Percentiles rank a stretch among this genome's conserved stretches.
Evolutionary conservation across 306 rosid genomes (phyloP).

Genomic region (Luffa aegyptiaca): DNA sequence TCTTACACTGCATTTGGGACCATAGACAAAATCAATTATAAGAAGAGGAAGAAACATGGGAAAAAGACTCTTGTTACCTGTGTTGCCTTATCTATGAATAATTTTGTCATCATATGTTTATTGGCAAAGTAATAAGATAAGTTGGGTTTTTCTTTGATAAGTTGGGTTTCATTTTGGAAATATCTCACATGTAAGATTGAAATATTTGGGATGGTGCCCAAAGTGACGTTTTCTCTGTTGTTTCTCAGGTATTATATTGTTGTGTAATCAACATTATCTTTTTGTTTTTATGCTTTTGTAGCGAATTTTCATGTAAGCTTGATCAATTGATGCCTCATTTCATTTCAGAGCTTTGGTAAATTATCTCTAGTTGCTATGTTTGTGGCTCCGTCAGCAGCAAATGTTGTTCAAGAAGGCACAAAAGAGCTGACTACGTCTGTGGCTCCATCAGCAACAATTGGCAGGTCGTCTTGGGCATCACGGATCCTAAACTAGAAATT

Average conservation of each 20-base stretch:
- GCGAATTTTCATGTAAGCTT: background rate
- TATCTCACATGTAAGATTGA: no score
- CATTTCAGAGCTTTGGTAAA: conserved; percentile 68
- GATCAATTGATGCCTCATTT: conserved; percentile 4
- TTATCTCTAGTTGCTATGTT: conserved; percentile 79
- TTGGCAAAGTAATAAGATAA: background rate
- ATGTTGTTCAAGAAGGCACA: conserved; percentile 71
- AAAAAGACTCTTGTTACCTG: background rate
- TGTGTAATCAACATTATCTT: background rate
- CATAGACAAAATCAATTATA: background rate
- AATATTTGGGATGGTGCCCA: conserved; percentile 30
- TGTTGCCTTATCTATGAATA: background rate
- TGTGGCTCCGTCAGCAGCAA: conserved; percentile 86
- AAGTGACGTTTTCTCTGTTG: conserved; percentile 63
- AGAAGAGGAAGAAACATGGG: background rate
- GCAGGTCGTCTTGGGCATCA: no score
- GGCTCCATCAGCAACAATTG: no score
- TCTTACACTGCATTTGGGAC: background rate
- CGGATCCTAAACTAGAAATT: no score
- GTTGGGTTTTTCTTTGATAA: no score
- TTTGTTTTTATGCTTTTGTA: background rate
- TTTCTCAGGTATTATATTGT: conserved; percentile 63
- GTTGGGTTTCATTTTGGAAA: no score
- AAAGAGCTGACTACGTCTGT: conserved; percentile 69
- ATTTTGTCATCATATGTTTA: background rate